Base-by-base conservation (phyloP, 345 rosid species). In the Boechera divaricarpa region DNA sequence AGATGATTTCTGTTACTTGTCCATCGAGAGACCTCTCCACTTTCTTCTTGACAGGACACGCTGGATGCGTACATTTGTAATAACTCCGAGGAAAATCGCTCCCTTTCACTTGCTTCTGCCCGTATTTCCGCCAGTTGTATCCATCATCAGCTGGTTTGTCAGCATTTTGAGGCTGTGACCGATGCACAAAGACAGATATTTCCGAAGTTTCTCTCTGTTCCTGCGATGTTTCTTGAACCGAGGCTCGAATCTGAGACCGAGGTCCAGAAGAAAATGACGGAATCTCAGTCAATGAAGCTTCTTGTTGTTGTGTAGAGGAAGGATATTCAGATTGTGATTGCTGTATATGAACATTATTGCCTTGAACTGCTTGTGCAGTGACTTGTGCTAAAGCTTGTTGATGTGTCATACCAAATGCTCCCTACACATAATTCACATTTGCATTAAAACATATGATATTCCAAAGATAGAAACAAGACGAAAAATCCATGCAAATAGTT, bases 51-150 rank as follows among this genome's bases (percentile, higher is more conserved):
- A 91, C 98, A 41, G 91, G 92, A 82, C 96, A 93, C 9, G 35
- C 79, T 6, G 86, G 84, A 83, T 83, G 77, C 2, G 97, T 89
- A 56, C 98, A 93, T 72, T 88, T 93, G 76, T 93, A 93, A 70
- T 93, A 93, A 83, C 98, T 90, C 73, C 94, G 81, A 41, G 93
- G 95, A 70, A 68, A 91, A 61, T 91, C 89, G 65, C 96, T 84
- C 4, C 98, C 97, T 79, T 93, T 93, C 31, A 91, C 93, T 73
- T 89, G 94, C 62, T 93, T 93, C 84, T 93, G 97, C 51, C 97
- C 96, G 48, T 93, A 93, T 80, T 93, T 93, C 13, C 98, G 76
- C 98, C 96, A 93, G 65, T 93, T 93, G 75, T 87, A 91, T 58
- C 87, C 88, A 77, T 93, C 97, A 63, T 79, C 82, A 38, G 89